Evolutionary conservation across 2,329 filamentous ascomycete genomes (phyloP), one percentile per base, ranked within the genome.

Genomic region (Leptodontidium sp.): DNA sequence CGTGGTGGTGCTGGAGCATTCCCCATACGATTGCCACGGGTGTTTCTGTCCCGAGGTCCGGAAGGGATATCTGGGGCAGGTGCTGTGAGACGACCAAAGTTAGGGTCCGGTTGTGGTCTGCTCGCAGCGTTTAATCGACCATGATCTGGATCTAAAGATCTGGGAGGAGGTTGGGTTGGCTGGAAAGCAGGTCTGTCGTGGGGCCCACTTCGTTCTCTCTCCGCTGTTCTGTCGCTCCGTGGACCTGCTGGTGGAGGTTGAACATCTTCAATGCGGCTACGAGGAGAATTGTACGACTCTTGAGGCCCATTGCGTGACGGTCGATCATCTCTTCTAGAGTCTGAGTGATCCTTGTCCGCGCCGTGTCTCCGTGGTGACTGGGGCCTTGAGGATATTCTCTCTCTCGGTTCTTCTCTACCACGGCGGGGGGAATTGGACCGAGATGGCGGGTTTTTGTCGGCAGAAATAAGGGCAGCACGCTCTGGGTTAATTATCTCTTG

Each of bases 71-170:
- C 83, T 32, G 78, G 78, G 74, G 40, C 82, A 78, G 29, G 83
- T 1, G 84, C 80, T 70, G 87, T 90, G 59, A 91, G 81, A 1
- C 88, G 86, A 35, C 88, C 88, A 73, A 90, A 90, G 66, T 86
- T 88, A 17, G 86, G 85, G 76, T 91, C 88, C 71, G 88, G 85
- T 69, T 86, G 84, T 65, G 81, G 74, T 67, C 75, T 75, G 12
- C 68, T 47, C 4, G 49, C 47, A 14, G 67, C 40, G 62, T 77
- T 82, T 24, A 84, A 73, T 70, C 84, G 81, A 47, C 82, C 82
- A 72, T 87, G 84, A 57, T 88, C 86, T 2, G 80, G 73, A 38
- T 89, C 87, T 26, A 74, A 55, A 1, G 78, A 77, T 49, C 82
- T 81, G 29, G 80, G 68, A 32, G 76, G 62, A 57, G 78, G 69